A percentile compares a stretch with the other conserved stretches of the same genome.
Conservation (phyloP, 768 basidiomycete genomes). For the Tulasnella sp. region DNA sequence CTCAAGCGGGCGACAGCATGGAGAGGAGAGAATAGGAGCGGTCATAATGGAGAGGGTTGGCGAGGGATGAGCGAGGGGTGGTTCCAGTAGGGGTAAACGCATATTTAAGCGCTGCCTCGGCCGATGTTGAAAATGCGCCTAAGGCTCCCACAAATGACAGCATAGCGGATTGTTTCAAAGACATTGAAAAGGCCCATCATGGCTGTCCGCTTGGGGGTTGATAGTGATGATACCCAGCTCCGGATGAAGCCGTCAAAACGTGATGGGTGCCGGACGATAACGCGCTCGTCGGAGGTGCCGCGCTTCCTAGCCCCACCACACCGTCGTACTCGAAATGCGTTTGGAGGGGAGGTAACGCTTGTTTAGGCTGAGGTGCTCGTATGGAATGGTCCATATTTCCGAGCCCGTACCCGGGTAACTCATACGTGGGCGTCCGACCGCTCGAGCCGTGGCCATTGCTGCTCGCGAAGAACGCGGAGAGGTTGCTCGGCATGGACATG, state of each 20-base stretch:
- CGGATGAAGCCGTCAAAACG: not conserved
- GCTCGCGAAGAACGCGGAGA: not conserved
- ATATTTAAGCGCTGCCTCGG: no score
- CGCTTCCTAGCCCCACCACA: not conserved
- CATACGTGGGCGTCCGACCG: not conserved
- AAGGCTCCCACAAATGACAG: not conserved
- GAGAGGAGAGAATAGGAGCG: not conserved
- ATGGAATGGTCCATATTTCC: not conserved
- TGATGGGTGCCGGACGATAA: not conserved
- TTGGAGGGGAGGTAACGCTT: not conserved
- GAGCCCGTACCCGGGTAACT: not conserved
- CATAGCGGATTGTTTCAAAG: no score
- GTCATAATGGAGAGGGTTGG: not conserved
- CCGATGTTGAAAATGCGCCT: not conserved
- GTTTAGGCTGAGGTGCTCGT: not conserved
- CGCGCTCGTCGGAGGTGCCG: not conserved
- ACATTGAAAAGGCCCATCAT: not conserved
- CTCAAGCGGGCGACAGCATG: not conserved
- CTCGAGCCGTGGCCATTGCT: no score
- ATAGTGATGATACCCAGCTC: not conserved
- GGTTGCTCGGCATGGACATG: not conserved
- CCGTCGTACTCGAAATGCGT: not conserved
- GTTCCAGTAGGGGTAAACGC: no score
- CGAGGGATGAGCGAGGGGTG: no score
- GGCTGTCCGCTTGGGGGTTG: not conserved